Conservation (phyloP, 129 eudicot species). For the Scalesia atractyloides region DNA sequence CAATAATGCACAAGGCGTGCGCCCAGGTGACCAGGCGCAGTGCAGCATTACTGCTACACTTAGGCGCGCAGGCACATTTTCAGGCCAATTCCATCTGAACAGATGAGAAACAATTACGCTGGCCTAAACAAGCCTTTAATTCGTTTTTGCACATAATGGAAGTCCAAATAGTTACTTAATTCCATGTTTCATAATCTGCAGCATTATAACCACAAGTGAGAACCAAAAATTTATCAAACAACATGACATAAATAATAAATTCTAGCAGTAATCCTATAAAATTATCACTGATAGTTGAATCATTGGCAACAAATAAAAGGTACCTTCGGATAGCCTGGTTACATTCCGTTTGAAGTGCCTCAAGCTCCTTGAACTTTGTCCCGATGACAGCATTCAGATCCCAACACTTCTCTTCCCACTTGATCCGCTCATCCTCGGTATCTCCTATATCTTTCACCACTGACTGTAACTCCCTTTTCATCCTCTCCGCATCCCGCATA, state of each 20-base stretch:
- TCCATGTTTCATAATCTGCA: not conserved
- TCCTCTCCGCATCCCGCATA: conserved; percentile 88
- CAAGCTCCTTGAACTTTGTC: conserved; percentile 73
- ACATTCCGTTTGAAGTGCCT: conserved; percentile 62
- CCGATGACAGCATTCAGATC: conserved; percentile 55
- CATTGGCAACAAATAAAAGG: not conserved
- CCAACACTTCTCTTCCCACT: conserved; percentile 91
- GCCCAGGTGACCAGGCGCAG: no score
- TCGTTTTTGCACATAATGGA: not conserved
- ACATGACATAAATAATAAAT: not conserved
- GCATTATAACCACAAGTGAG: not conserved
- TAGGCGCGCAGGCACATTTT: no score
- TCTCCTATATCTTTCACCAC: conserved; percentile 80
- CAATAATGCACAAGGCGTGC: no score
- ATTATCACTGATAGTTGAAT: not conserved
- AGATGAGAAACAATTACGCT: no score
- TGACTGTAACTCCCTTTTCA: conserved; percentile 78
- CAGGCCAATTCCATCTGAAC: no score
- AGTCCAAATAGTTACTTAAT: not conserved
- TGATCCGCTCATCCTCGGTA: conserved; percentile 59
- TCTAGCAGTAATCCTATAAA: not conserved
- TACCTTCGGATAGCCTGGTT: conserved; percentile 79
- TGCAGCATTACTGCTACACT: no score
- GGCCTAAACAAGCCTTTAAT: no score
- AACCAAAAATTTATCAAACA: not conserved